Evolutionary conservation across 2,329 filamentous ascomycete genomes (phyloP), one percentile per base, ranked within the genome.

Genomic region (Phialophora expanda): DNA sequence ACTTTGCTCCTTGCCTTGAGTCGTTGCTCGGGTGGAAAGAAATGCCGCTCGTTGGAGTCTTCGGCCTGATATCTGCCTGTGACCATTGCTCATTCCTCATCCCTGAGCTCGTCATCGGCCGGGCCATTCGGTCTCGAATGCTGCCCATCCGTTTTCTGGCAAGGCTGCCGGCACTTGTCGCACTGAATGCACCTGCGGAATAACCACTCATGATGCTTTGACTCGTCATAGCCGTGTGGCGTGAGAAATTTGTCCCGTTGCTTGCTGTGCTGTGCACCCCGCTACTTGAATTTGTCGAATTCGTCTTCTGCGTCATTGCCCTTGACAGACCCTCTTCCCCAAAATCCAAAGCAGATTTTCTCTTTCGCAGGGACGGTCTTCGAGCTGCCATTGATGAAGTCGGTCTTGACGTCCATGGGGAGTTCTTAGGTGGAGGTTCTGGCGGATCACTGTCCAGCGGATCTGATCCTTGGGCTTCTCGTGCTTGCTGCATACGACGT

Each of bases 161-260:
- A 70, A 96, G 87, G 78, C 94, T 98, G 61, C 93, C 95, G 17
- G 95, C 95, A 78, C 95, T 98, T 17, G 95, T 98, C 58, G 93
- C 91, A 76, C 94, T 98, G 78, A 97, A 92, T 12, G 86, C 94
- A 58, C 93, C 89, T 0, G 95, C 95, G 61, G 95, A 98, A 60
- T 87, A 85, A 2, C 94, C 95, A 76, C 94, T 98, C 94, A 97
- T 97, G 51, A 99, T 78, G 73, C 92, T 98, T 72, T 90, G 87
- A 72, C 89, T 88, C 17, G 92, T 97, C 75, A 87, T 88, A 71
- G 91, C 87, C 0, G 90, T 93, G 69, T 89, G 91, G 48, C 85
- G 86, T 69, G 87, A 90, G 65, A 82, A 82, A 72, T 85, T 85
- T 6, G 89, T 91, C 2, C 83, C 83, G 30, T 82, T 87, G 7